A percentile compares a stretch with the other conserved stretches of the same genome.
Evolutionary conservation across 192 early-diverging fungal species (phyloP).

Genomic region (Gamsiella multidivaricata): DNA sequence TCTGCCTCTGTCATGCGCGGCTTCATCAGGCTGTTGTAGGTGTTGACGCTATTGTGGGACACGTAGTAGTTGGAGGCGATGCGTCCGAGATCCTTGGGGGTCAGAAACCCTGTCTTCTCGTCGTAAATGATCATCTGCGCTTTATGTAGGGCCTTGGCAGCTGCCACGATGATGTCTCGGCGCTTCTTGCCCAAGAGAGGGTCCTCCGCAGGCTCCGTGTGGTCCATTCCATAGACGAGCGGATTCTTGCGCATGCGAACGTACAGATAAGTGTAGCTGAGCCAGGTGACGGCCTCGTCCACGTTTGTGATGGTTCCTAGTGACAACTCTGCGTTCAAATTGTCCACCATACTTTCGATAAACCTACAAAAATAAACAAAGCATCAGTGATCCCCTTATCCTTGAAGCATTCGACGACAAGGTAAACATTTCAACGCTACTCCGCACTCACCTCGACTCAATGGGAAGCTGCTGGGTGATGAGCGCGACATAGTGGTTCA

Average conservation of each 20-base stretch:
- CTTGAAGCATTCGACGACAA: not conserved
- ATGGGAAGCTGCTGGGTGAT: constrained; percentile 98
- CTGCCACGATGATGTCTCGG: constrained; percentile 80
- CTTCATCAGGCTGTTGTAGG: constrained; percentile 87
- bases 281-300: constrained; percentile 96
- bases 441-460: constrained; percentile 82
- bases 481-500: constrained; percentile 91
- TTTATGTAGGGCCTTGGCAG: constrained; percentile 79
- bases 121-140: constrained; percentile 97
- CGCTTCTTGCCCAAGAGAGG: constrained; percentile 83
- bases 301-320: constrained; percentile 95
- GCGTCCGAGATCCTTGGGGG: constrained; percentile 91
- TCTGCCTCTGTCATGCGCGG: constrained; percentile 95
- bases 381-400: no score
- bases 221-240: constrained; percentile 89
- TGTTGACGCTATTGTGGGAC: constrained; percentile 85
- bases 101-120: constrained; percentile 82
- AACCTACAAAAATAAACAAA: constrained; percentile 67
- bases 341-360: constrained; percentile 86
- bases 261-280: constrained; percentile 96
- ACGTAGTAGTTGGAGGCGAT: constrained; percentile 96
- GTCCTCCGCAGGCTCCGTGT: constrained; percentile 80
- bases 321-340: constrained; percentile 97
- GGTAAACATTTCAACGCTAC: not conserved
- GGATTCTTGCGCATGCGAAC: constrained; percentile 98